Base-by-base conservation (phyloP, 1,139 yeast genomes). In the Pichia sp. region DNA sequence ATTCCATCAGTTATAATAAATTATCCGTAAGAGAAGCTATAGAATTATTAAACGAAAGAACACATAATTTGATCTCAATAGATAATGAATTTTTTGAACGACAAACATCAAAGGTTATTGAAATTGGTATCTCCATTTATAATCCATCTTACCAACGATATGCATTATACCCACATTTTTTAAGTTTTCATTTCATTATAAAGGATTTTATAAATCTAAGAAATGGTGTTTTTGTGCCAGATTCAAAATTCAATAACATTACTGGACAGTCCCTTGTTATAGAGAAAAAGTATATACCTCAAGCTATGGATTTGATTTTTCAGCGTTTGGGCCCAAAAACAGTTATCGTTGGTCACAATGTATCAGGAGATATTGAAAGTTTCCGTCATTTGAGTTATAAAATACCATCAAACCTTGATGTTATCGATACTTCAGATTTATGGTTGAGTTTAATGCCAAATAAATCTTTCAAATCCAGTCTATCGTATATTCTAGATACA, bases 61-160 rank as follows among this genome's bases (percentile, higher is more conserved):
- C 60, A 23, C 57, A 65, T 26, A 64, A 67, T 0, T 61, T 78
- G 15, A 62, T 79, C 36, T 69, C 79, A 18, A 59, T 83, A 18
- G 91, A 83, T 56, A 66, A 80, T 10, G 91, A 83, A 56, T 81
- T 83, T 4, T 79, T 67, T 64, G 93, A 83, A 52, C 52, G 60
- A 15, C 59, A 69, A 45, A 63, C 60, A 9, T 52, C 61, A 15
- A 47, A 61, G 10, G 64, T 82, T 19, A 80, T 85, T 0, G 93
- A 83, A 55, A 70, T 82, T 37, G 93, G 93, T 3, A 60, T 83
- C 3, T 67, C 84, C 3, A 70, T 82, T 5, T 81, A 74, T 55
- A 84, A 80, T 48, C 85, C 88, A 15, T 51, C 68, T 21, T 67
- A 60, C 35, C 77, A 72, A 47, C 51, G 48, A 33, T 36, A 45